A percentile compares a stretch with the other conserved stretches of the same genome.
Evolutionary conservation across 2,329 filamentous ascomycete species (phyloP).

Genomic region (Diaporthe citri): DNA sequence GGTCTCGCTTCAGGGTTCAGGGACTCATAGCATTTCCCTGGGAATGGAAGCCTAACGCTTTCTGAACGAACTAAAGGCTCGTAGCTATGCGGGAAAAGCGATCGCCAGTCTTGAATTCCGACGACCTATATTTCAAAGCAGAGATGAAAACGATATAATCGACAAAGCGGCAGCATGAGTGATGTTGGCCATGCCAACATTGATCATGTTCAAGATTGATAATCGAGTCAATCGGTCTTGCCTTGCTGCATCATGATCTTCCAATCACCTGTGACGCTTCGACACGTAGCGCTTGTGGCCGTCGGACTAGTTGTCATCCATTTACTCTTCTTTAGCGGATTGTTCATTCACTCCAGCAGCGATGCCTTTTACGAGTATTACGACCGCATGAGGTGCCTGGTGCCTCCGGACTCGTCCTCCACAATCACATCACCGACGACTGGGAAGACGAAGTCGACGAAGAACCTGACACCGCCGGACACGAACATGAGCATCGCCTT

Average conservation of each 20-base stretch:
- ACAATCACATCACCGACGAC: background rate
- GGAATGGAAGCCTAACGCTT: background rate
- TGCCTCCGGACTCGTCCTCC: background rate
- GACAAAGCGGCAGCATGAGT: background rate
- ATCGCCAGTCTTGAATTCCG: background rate
- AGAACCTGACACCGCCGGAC: background rate
- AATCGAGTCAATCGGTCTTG: background rate
- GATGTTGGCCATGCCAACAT: background rate
- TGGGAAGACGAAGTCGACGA: background rate
- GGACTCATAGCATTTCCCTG: background rate
- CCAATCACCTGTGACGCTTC: constrained; percentile 1
- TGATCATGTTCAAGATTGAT: background rate
- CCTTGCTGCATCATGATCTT: background rate
- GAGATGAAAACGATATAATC: background rate
- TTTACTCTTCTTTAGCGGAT: constrained; percentile 10
- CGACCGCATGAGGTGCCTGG: constrained; percentile 11
- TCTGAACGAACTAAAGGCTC: background rate
- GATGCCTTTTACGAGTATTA: constrained; percentile 11
- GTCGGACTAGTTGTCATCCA: background rate
- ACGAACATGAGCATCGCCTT: constrained; percentile 29
- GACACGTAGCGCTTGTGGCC: constrained; percentile 10
- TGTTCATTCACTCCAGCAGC: background rate
- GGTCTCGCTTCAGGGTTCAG: background rate
- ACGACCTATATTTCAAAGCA: background rate
- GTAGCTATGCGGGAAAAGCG: background rate